A percentile compares a stretch with the other conserved stretches of the same genome.
Conservation (phyloP, 2,329 filamentous ascomycete genomes). For the Cylindrodendrum hubeiense region DNA sequence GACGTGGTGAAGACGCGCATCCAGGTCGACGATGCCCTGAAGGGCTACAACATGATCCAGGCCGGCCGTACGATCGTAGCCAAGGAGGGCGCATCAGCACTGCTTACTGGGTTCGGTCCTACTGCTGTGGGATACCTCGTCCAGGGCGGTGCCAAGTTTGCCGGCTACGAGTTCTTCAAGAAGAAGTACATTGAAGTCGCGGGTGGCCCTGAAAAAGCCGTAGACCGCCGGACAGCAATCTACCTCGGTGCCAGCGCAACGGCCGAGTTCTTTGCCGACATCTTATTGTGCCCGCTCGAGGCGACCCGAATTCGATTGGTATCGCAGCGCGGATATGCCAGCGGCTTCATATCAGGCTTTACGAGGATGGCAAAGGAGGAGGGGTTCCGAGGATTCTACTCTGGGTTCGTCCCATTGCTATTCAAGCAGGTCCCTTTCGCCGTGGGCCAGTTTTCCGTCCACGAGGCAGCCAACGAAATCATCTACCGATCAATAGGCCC, state of each 20-base stretch:
- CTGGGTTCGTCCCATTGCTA: slow-evolving; percentile 87
- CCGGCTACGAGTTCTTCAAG: slow-evolving; percentile 96
- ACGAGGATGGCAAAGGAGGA: slow-evolving; percentile 80
- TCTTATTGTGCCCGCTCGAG: slow-evolving; percentile 91
- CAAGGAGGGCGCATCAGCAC: slow-evolving; percentile 82
- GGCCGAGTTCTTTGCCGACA: slow-evolving; percentile 80
- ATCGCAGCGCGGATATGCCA: slow-evolving; percentile 83
- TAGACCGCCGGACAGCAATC: slow-evolving; percentile 64
- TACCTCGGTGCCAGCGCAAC: slow-evolving; percentile 80
- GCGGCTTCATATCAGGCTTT: slow-evolving; percentile 79
- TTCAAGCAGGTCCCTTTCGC: slow-evolving; percentile 95
- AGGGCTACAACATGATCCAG: slow-evolving; percentile 85
- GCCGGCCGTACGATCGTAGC: slow-evolving; percentile 83
- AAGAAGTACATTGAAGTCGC: slow-evolving; percentile 82
- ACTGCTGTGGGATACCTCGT: slow-evolving; percentile 91
- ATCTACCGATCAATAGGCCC: slow-evolving; percentile 78
- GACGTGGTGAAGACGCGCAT: slow-evolving; percentile 91
- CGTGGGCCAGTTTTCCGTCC: slow-evolving; percentile 94
- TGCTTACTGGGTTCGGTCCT: slow-evolving; percentile 86
- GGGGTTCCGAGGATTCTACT: slow-evolving; percentile 87
- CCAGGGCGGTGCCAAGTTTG: slow-evolving; percentile 91
- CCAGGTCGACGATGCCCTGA: slow-evolving; percentile 87
- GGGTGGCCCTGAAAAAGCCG: slow-evolving; percentile 63
- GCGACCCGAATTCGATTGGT: slow-evolving; percentile 84
- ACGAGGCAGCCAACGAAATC: slow-evolving; percentile 86